Evolutionary conservation across 805 yeast species (phyloP).

Genomic region (Candida railenensis): DNA sequence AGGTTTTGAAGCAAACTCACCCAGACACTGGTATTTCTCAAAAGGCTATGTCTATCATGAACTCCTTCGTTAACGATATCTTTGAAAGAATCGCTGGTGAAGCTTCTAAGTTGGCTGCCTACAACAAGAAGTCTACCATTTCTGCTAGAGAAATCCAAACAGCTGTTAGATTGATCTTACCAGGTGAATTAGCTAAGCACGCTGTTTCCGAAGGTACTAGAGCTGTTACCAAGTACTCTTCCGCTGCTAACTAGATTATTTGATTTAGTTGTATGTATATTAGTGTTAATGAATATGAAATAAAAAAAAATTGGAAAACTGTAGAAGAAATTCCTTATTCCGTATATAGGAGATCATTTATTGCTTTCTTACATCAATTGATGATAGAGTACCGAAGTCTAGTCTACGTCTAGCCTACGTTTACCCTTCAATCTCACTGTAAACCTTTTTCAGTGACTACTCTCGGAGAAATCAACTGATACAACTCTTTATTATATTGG

Average conservation of each 20-base stretch:
- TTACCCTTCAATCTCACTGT: no score
- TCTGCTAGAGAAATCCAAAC: constrained; percentile 40
- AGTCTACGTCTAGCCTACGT: no score
- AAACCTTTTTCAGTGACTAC: no score
- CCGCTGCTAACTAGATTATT: constrained; percentile 30
- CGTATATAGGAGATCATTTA: no score
- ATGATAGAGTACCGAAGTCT: no score
- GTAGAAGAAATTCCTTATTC: background rate
- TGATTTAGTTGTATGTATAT: constrained; percentile 6
- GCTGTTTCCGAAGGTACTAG: constrained; percentile 41
- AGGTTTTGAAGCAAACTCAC: constrained; percentile 39
- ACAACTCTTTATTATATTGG: no score
- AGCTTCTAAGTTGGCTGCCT: constrained; percentile 40
- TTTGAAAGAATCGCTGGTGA: constrained; percentile 37
- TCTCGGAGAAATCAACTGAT: no score
- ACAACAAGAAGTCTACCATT: constrained; percentile 39
- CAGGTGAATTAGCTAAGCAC: constrained; percentile 41
- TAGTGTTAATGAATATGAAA: constrained; percentile 8
- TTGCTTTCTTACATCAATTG: no score
- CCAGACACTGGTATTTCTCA: constrained; percentile 40
- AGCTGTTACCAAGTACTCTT: constrained; percentile 40
- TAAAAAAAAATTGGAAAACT: background rate
- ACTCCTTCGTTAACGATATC: constrained; percentile 37
- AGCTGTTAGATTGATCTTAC: constrained; percentile 39
- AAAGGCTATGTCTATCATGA: constrained; percentile 40